Evolutionary conservation across 2,329 filamentous ascomycete genomes (phyloP).

Genomic region (Penicillium aurantiogriseum): DNA sequence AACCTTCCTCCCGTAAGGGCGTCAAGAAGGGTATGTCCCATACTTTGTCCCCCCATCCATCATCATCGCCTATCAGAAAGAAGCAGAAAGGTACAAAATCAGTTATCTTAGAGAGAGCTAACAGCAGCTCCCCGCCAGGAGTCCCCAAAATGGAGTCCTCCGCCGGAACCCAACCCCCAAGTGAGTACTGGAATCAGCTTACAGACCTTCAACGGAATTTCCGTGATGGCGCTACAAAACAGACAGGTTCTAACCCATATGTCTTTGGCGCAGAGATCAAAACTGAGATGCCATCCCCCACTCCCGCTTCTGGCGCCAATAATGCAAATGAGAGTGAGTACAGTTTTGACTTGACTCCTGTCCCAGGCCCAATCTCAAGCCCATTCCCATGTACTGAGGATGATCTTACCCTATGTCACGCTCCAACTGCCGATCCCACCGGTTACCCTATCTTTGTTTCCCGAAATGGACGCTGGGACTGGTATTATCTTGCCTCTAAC

Average conservation of each 20-base stretch:
- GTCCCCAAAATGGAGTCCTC: neutral
- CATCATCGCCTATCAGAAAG: neutral
- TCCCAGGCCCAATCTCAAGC: neutral
- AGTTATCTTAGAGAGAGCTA: neutral
- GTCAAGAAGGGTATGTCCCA: neutral
- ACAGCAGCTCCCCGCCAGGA: neutral
- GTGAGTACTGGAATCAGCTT: neutral
- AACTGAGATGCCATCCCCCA: neutral
- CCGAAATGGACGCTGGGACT: neutral
- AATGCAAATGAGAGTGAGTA: neutral
- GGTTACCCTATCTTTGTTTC: constrained; percentile 1
- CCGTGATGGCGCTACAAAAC: neutral
- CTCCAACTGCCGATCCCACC: neutral
- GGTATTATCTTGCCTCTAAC: constrained; percentile 1
- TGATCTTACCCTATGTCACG: neutral
- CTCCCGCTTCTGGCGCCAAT: neutral
- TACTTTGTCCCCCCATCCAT: neutral
- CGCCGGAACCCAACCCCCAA: neutral
- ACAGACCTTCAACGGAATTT: neutral
- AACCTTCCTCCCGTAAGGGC: neutral
- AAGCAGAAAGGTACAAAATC: neutral
- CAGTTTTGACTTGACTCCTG: neutral
- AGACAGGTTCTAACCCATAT: neutral
- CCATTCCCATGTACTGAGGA: neutral
- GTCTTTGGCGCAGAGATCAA: neutral